Base-by-base conservation (phyloP, 768 basidiomycete species). In the Sutorius australiensis region DNA sequence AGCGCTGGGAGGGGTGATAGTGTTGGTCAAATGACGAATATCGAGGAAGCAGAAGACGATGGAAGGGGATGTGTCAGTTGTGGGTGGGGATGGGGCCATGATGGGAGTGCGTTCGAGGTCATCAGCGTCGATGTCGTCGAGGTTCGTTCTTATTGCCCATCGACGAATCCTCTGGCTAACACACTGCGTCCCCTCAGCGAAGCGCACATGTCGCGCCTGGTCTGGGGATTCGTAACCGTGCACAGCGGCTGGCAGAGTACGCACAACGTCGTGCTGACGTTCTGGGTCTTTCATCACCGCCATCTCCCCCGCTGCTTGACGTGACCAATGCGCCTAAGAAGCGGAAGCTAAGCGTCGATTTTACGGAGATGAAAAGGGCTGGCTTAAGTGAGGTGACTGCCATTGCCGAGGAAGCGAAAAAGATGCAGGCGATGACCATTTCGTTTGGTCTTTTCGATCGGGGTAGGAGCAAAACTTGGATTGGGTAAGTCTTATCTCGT, bases 61-160 rank as follows among this genome's bases (percentile, higher is more conserved):
- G 84, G 83, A 27, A 68, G 84, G 43, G 73, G 77, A 10, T 68
- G 87, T 59, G 72, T 77, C n/a, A 87, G 85, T 66, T 83, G 80
- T 9, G 80, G 80, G 0, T 89, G 88, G 89, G 87, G 87, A n/a
- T 81, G 79, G 57, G 82, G 84, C 2, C 89, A 89, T 57, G 87
- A 89, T 55, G 89, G 88, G 24, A 82, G 84, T 60, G 86, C 83
- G 24, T 77, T 89, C 60, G 89, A 89, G 72, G 78, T 90, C 48
- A 66, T 89, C 16, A 74, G 72, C 24, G 86, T 81, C 16, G 75
- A 81, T 58, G 83, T 87, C 63, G 77, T 82, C 43, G 74, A 82
- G 75, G 89, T 89, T 57, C 33, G 81, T 68, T 50, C 46, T 48
- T 52, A 11, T 21, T 33, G 5, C 38, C 21, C 40, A 31, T 54